Percentiles rank a stretch among this genome's conserved stretches.
Conservation (phyloP, 1,284 basidiomycete species). For the Marasmius oreades region DNA sequence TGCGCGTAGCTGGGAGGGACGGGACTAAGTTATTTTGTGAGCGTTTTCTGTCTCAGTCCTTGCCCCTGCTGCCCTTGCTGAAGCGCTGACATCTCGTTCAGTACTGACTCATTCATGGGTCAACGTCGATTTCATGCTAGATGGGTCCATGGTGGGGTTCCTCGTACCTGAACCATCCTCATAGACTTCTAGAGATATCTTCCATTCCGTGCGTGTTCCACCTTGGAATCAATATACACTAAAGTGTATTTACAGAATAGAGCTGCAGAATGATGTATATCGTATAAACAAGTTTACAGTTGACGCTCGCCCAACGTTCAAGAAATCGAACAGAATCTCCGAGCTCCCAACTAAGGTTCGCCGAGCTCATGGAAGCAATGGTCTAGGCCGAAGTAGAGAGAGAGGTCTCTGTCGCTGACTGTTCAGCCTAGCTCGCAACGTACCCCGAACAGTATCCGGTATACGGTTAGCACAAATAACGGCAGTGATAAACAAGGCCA, state of each 20-base stretch:
- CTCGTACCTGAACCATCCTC: constrained; percentile 63
- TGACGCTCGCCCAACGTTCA: too few relatives aligned
- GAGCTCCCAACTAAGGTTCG: too few relatives aligned
- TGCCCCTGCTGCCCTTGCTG: neutral
- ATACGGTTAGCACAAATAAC: neutral
- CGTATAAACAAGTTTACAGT: too few relatives aligned
- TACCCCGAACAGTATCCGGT: neutral
- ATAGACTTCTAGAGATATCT: constrained; percentile 15
- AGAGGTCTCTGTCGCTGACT: too few relatives aligned
- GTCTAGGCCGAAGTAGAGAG: too few relatives aligned
- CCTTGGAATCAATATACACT: neutral
- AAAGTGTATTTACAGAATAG: neutral
- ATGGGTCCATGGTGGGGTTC: constrained; percentile 88
- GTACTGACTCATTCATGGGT: constrained; percentile 74
- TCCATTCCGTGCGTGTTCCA: neutral
- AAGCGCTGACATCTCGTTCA: constrained; percentile 15
- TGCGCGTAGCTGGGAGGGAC: constrained; percentile 95
- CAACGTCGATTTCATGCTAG: constrained; percentile 91
- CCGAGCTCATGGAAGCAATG: too few relatives aligned
- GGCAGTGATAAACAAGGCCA: neutral
- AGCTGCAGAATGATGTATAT: too few relatives aligned
- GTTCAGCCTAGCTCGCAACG: neutral
- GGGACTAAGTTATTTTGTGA: constrained; percentile 92
- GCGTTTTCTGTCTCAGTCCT: constrained; percentile 21
- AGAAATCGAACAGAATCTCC: too few relatives aligned